Evolutionary conservation across 352 stramenopile species (phyloP), one percentile per base, ranked within the genome.

Genomic region (Phytophthora brassicae): DNA sequence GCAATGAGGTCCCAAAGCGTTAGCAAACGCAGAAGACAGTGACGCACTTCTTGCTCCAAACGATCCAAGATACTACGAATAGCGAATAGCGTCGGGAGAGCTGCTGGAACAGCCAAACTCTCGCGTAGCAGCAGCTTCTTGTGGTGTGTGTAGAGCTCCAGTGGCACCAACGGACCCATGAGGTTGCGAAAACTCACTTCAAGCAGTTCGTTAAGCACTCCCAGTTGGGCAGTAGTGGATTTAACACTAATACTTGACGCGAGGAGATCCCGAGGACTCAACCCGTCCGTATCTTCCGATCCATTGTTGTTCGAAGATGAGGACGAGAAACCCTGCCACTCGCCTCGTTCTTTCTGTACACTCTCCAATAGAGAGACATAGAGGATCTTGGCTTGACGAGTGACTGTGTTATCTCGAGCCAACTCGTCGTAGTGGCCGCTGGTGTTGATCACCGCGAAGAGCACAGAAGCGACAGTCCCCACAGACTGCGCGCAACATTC

Each of bases 151-250:
- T 89, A 91, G 16, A 85, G 49, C 16, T 72, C 57, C 16, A 77
- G 26, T 0, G 69, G 58, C 11, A 91, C 68, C 19, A 91, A 51
- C 1, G 82, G 62, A 0, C 80, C 75, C 31, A 81, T 79, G n/a
- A 91, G 62, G 50, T 84, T 91, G 43, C 67, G 72, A 54, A 88
- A 88, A 42, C 82, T 88, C 49, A 91, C 75, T 48, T 86, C 74
- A 6, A 91, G 52, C 24, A 91, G 70, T 36, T 89, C 77, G 17
- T 79, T 75, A 13, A 91, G 68, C 8, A 91, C 36, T 2, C 49
- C 56, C 11, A 87, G 65, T 28, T 66, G 60, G 38, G 84, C 77
- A 1, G 26, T 20, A 20, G 35, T 58, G 16, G 50, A 48, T 12
- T 53, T 62, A 13, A 24, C 33, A 16, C 26, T 38, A 36, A 74